phyloP scores from a whole-genome alignment of 164 flowering plant genomes.

The Taxillus chinensis region DNA sequence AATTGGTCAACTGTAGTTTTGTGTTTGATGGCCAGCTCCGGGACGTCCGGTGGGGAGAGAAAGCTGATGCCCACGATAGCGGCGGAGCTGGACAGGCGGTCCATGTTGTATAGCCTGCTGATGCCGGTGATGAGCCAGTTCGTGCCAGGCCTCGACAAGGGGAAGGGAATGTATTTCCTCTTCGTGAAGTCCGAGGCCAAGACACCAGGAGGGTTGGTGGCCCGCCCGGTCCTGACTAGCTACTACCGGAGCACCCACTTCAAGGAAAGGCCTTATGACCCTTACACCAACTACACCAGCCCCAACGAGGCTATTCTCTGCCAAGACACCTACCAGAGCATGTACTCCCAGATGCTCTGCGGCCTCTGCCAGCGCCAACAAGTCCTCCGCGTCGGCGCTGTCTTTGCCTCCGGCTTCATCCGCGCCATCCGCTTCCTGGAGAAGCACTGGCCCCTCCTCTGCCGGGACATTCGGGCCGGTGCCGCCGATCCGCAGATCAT shows the following conservation, averaged over 20 bases:
- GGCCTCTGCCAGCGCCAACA: conserved; percentile 67
- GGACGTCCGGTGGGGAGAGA: conserved; percentile 96
- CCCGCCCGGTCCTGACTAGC: conserved; percentile 86
- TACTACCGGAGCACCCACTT: conserved; percentile 82
- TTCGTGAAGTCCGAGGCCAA: conserved; percentile 83
- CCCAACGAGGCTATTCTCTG: conserved; percentile 90
- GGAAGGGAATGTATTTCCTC: conserved; percentile 92
- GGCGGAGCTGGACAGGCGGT: conserved; percentile 69
- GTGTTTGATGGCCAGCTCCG: conserved; percentile 44
- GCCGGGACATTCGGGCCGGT: conserved; percentile 67
- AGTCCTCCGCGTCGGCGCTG: conserved; percentile 91
- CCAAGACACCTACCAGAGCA: conserved; percentile 84
- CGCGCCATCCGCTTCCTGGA: conserved; percentile 86
- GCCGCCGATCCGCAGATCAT: conserved; percentile 33
- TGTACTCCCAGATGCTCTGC: conserved; percentile 89
- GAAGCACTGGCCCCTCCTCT: conserved; percentile 59
- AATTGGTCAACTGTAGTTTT: too few species aligned
- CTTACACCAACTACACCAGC: conserved; percentile 91
- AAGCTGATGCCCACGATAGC: conserved; percentile 93
- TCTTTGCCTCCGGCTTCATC: conserved; percentile 91
- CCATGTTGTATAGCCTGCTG: conserved; percentile 64
- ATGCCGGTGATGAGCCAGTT: conserved; percentile 95
- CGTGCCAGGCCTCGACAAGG: conserved; percentile 72
- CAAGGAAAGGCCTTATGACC: conserved; percentile 63
- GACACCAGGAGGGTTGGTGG: conserved; percentile 76